These are phyloP conservation scores for Ceratocystis harringtonii DNA, from an alignment of 2,329 filamentous ascomycete genomes.

Conservation along the genomic window DNA sequence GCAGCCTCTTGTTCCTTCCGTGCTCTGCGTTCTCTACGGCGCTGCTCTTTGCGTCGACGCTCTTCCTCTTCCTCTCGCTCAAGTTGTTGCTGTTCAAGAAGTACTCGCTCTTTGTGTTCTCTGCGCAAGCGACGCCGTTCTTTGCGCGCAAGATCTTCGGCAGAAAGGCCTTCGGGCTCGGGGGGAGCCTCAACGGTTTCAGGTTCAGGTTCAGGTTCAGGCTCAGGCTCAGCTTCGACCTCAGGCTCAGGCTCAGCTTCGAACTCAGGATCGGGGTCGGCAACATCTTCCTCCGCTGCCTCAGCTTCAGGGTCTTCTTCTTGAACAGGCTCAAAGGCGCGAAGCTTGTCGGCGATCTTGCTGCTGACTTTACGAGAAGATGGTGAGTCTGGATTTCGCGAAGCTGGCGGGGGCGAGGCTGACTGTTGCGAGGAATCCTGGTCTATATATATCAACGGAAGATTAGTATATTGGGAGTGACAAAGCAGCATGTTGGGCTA, in stretches of 20 bases:
- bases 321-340: conserved; percentile 36
- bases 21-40: conserved; percentile 8
- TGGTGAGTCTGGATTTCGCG: background rate
- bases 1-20: conserved; percentile 2
- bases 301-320: conserved; percentile 21
- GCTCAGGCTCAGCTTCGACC: background rate
- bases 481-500: background rate
- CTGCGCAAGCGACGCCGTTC: conserved; percentile 14
- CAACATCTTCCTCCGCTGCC: background rate
- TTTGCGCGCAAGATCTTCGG: conserved; percentile 11
- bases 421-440: conserved; percentile 10
- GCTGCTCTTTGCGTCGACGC: conserved; percentile 4
- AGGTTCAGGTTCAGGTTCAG: conserved; percentile 3
- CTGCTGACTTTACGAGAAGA: conserved; percentile 20
- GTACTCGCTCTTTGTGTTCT: conserved; percentile 11
- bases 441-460: background rate
- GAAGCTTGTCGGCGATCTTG: conserved; percentile 42
- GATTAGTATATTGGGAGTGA: background rate
- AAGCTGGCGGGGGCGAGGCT: conserved; percentile 3
- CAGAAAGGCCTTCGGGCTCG: background rate
- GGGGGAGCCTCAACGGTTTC: background rate
- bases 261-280: background rate
- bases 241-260: conserved; percentile 3
- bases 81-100: conserved; percentile 11
- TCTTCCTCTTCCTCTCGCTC: conserved; percentile 10